These are phyloP conservation scores for Ballota nigra DNA, from an alignment of 257 asterid genomes.

Conservation along the genomic window DNA sequence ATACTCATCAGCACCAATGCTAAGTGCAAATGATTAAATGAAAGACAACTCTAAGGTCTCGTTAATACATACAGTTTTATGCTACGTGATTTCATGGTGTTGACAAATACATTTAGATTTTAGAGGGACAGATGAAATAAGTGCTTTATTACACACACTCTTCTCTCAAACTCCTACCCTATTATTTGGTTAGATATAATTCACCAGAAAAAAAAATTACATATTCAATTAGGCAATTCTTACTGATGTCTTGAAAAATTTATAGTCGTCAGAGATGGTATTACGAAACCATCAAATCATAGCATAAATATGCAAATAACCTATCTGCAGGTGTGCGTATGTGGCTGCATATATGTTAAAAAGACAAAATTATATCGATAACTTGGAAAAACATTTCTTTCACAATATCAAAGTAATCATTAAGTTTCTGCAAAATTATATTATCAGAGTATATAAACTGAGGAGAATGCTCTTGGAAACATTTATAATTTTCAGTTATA, in stretches of 20 bases:
- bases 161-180: neutral
- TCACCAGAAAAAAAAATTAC: neutral
- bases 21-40: neutral
- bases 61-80: neutral
- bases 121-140: too few species aligned
- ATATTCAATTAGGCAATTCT: neutral
- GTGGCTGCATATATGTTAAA: neutral
- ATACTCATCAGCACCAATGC: neutral
- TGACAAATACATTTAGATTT: neutral
- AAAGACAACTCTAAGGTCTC: neutral
- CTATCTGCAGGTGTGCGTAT: neutral
- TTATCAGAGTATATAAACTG: neutral
- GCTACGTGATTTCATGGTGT: neutral
- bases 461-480: neutral
- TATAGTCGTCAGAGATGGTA: neutral
- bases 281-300: neutral
- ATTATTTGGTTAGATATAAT: neutral
- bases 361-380: neutral
- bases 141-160: neutral
- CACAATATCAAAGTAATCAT: neutral
- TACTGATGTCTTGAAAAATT: neutral
- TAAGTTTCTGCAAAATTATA: neutral
- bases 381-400: neutral
- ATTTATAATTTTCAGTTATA: neutral
- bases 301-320: neutral